Evolutionary conservation across 805 yeast species (phyloP).

Genomic region (Suhomyces prunicola): DNA sequence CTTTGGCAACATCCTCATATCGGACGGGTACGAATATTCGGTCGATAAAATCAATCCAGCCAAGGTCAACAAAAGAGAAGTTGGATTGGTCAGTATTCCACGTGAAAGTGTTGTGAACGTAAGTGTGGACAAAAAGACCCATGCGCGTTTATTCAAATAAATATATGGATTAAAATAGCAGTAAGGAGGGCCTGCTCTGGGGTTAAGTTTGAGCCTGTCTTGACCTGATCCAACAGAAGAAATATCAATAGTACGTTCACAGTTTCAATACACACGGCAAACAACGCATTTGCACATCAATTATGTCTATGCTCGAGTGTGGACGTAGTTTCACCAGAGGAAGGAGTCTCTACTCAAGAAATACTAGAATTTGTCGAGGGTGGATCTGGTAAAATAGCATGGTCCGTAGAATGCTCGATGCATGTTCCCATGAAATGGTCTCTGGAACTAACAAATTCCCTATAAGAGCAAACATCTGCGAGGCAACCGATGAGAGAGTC

Average conservation of each 20-base stretch:
- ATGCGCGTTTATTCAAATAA: conserved; percentile 8
- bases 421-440: conserved; percentile 52
- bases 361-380: neutral
- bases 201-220: neutral
- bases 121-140: conserved; percentile 18
- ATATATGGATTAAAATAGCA: neutral
- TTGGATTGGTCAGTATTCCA: conserved; percentile 28
- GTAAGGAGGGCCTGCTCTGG: neutral
- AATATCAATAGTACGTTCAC: neutral
- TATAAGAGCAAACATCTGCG: conserved; percentile 44
- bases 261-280: too few species aligned
- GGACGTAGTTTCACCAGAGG: neutral
- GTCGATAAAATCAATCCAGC: conserved; percentile 21
- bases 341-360: neutral
- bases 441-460: conserved; percentile 40
- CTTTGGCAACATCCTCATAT: conserved; percentile 38
- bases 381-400: neutral
- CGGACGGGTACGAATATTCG: conserved; percentile 34
- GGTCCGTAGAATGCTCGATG: conserved; percentile 29
- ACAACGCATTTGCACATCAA: too few species aligned
- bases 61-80: conserved; percentile 20
- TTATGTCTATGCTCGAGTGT: neutral
- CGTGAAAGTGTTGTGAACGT: conserved; percentile 15
- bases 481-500: conserved; percentile 43
- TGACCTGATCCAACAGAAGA: neutral